Evolutionary conservation across 2,329 filamentous ascomycete species (phyloP), one percentile per base, ranked within the genome.

Genomic region (Trichoderma sp.): DNA sequence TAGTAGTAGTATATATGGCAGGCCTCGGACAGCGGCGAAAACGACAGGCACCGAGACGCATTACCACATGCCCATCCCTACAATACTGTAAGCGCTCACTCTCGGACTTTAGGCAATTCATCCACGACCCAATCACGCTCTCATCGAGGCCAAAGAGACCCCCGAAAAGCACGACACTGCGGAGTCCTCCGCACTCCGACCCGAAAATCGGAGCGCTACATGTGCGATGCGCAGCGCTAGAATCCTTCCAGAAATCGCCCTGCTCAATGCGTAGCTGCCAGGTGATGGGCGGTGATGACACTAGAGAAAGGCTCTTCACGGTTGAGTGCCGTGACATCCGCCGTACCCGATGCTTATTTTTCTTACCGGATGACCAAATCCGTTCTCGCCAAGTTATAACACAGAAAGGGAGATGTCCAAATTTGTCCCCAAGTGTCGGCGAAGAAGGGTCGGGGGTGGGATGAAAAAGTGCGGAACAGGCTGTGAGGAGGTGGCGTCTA

Each of bases 181-280:
- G 67, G 59, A 68, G 67, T 58, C 52, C 59, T 68, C 67, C 58
- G 59, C 29, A 39, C 60, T 64, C 65, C 57, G 58, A 68, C 37
- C 58, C 66, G 66, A 68, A 48, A 50, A 57, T 58, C 66, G 66
- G 66, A 63, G 58, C 48, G 15, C 59, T 67, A 17, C 39, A 56
- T 32, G 15, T 27, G 59, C 22, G 35, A 25, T 59, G 29, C 34
- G 60, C 37, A 32, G 39, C 52, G 53, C 67, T 68, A 68, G 67
- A 68, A 68, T 64, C 37, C 22, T 68, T 68, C 67, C 59, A 68
- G 67, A 68, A 68, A 27, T 58, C 35, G 35, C 8, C 22, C 17
- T 32, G 59, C 56, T 9, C 7, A n/a, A 32, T 34, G 7, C n/a
- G 35, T 53, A 52, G 22, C 22, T 29, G 32, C 59, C 59, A 63